These are phyloP conservation scores for Aspergillus olivimuriae DNA, from an alignment of 495 filamentous ascomycete genomes.

Conservation along the genomic window DNA sequence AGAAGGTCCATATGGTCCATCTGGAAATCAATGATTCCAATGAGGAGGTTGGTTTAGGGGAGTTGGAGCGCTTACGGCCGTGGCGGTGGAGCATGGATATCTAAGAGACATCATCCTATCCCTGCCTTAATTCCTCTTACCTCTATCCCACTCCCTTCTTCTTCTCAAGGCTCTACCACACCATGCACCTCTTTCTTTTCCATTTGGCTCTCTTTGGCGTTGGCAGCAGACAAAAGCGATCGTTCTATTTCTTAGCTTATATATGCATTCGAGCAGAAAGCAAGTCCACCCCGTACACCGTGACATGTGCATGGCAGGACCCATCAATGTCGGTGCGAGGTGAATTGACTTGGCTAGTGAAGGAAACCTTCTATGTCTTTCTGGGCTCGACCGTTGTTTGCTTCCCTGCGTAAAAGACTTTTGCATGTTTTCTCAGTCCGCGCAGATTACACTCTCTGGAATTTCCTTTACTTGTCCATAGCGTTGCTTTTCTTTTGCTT, in stretches of 20 bases:
- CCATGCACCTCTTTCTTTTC: slow-evolving; percentile 5
- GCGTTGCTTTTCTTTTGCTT: neutral
- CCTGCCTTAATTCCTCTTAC: neutral
- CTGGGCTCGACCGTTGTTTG: no score
- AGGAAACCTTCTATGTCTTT: no score
- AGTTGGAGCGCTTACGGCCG: slow-evolving; percentile 35
- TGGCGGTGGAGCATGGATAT: slow-evolving; percentile 48
- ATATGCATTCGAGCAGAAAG: slow-evolving; percentile 4
- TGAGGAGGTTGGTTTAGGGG: slow-evolving; percentile 31
- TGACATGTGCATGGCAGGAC: no score
- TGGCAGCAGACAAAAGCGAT: slow-evolving; percentile 13
- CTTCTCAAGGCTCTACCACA: slow-evolving; percentile 3
- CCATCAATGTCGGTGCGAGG: no score
- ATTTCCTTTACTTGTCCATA: neutral
- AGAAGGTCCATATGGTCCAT: slow-evolving; percentile 36
- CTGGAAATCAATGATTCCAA: slow-evolving; percentile 35
- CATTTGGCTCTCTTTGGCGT: slow-evolving; percentile 7
- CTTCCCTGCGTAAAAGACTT: no score
- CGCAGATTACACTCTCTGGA: neutral
- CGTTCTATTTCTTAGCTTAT: slow-evolving; percentile 4
- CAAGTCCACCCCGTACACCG: no score
- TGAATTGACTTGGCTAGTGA: no score
- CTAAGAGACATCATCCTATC: slow-evolving; percentile 13
- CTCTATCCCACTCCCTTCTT: slow-evolving; percentile 7
- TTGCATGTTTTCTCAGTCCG: no score